Evolutionary conservation across 2,329 filamentous ascomycete species (phyloP), one percentile per base, ranked within the genome.

Genomic region (Xylariomycetidae sp.): DNA sequence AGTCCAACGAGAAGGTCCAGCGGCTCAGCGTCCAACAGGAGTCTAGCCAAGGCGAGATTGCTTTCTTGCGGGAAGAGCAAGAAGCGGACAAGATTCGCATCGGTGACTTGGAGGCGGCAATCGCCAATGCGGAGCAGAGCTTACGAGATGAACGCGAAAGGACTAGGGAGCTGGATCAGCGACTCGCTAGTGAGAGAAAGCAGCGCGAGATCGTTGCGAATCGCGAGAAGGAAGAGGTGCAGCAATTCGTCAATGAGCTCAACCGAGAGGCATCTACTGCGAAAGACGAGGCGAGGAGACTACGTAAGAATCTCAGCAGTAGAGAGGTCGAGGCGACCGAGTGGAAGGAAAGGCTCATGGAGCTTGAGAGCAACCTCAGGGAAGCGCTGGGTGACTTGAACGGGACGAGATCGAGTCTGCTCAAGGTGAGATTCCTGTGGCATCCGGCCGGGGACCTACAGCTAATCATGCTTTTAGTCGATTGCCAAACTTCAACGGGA

Each of bases 31-130:
- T 98, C 19, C 89, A 97, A 54, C 83, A 90, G 45, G 92, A 98
- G 61, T 94, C 87, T 5, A 83, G 85, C 36, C 90, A 96, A 50
- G 83, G 83, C 38, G 92, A 98, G 59, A 94, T 97, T 61, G 82
- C 86, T 1, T 98, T 98, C 72, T 62, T 98, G 31, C 82, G 92
- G 2, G 92, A 98, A 56, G 92, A 98, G 65, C 92, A 98, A 60
- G 92, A 98, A 61, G 79, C 77, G 13, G 92, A 98, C 67, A 98
- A 98, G 72, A 94, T 98, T 57, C 89, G 88, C 62, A 97, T 98
- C 51, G 88, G 90, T 23, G 88, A 97, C 53, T 70, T 97, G 6
- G 89, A 97, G 54, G 85, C 87, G 7, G 80, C 82, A 11, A 66
- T 96, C 23, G 85, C 86, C 49, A 83, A 79, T 36, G 75, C 80